A percentile compares a stretch with the other conserved stretches of the same genome.
phyloP scores from a whole-genome alignment of 768 basidiomycete species.

The Phallus indusiatus region DNA sequence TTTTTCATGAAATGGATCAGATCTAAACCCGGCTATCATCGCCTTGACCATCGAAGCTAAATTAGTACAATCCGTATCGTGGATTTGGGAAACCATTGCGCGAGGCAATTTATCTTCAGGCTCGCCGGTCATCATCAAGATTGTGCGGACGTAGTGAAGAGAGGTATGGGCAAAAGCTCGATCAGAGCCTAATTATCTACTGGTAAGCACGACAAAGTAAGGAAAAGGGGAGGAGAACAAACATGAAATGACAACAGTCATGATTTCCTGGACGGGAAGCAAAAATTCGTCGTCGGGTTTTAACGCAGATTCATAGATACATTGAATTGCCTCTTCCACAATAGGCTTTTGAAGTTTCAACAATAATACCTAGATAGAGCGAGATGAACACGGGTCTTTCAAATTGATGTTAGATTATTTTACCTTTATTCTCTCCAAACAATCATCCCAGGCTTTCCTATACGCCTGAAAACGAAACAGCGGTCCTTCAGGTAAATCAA shows the following conservation, averaged over 20 bases:
- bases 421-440: constrained; percentile 41
- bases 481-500: constrained; percentile 3
- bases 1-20: constrained; percentile 23
- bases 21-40: constrained; percentile 45
- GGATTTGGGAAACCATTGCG: constrained; percentile 37
- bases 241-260: constrained; percentile 51
- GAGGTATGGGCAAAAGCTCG: constrained; percentile 21
- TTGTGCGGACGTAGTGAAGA: constrained; percentile 10
- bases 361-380: constrained; percentile 32
- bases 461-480: constrained; percentile 43
- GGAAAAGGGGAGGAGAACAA: constrained; percentile 11
- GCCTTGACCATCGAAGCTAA: constrained; percentile 43
- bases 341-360: constrained; percentile 40
- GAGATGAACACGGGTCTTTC: background rate
- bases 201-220: background rate
- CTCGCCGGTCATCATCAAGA: constrained; percentile 12
- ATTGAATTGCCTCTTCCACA: constrained; percentile 32
- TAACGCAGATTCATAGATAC: constrained; percentile 31
- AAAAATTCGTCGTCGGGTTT: constrained; percentile 38
- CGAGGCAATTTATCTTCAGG: constrained; percentile 5
- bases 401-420: background rate
- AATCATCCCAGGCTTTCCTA: constrained; percentile 47
- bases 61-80: constrained; percentile 49
- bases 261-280: constrained; percentile 51
- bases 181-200: constrained; percentile 11